Evolutionary conservation across 139 green algal species (phyloP).

Genomic region (Volvox reticuliferus): DNA sequence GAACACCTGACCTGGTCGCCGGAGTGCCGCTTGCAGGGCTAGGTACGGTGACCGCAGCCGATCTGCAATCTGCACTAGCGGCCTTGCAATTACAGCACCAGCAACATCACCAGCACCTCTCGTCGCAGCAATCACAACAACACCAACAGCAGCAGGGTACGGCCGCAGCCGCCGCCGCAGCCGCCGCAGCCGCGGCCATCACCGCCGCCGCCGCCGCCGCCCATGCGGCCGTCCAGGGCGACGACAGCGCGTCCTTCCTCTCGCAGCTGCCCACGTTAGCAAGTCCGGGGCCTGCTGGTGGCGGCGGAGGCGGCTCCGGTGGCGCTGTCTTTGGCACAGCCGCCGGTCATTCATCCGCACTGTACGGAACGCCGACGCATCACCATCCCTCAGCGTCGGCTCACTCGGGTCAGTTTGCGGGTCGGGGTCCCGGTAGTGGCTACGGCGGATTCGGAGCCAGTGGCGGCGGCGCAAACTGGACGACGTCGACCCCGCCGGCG

Average conservation of each 20-base stretch:
- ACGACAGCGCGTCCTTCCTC: constrained; percentile 22
- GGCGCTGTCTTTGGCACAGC: neutral
- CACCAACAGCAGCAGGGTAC: neutral
- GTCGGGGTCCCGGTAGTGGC: neutral
- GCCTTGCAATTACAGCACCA: constrained; percentile 13
- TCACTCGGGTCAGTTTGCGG: neutral
- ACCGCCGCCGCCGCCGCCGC: too few species aligned
- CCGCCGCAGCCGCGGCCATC: too few species aligned
- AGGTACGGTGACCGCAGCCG: neutral
- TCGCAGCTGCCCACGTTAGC: constrained; percentile 21
- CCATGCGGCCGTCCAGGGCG: neutral
- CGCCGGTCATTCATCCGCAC: neutral
- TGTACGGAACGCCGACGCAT: neutral
- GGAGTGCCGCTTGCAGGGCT: neutral
- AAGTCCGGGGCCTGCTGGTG: neutral
- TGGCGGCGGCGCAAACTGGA: neutral
- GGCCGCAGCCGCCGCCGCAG: neutral
- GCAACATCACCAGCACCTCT: neutral
- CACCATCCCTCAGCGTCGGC: neutral
- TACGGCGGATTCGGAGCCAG: neutral
- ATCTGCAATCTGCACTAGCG: constrained; percentile 2
- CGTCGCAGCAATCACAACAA: neutral
- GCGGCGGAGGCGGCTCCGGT: neutral
- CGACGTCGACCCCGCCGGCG: constrained; percentile 7
- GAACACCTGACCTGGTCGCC: neutral